Conservation (phyloP, 2,329 filamentous ascomycete genomes). For the Cytospora chrysosperma region DNA sequence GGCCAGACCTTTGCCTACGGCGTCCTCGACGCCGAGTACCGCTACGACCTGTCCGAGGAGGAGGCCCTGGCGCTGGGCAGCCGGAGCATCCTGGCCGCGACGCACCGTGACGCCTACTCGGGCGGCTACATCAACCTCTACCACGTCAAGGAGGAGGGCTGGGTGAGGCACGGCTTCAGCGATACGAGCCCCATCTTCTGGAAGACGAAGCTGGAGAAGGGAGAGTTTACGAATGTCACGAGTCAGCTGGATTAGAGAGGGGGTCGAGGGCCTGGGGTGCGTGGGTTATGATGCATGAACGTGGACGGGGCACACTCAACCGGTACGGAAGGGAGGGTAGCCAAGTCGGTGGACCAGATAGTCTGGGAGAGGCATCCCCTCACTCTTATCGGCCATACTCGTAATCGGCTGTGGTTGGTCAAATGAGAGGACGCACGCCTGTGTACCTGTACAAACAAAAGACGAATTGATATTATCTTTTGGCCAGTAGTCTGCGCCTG, state of each 20-base stretch:
- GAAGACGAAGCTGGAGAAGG: conserved; percentile 98
- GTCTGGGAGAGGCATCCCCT: background rate
- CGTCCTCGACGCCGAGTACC: conserved; percentile 93
- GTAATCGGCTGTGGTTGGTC: background rate
- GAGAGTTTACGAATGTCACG: conserved; percentile 96
- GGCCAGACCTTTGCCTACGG: conserved; percentile 99
- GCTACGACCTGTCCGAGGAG: conserved; percentile 81
- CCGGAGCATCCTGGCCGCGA: conserved; percentile 91
- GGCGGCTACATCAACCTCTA: conserved; percentile 99
- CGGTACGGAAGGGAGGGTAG: background rate
- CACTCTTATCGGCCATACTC: background rate
- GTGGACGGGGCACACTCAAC: background rate
- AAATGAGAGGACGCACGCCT: conserved; percentile 3
- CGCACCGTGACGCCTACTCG: conserved; percentile 96
- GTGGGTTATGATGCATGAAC: background rate
- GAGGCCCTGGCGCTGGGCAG: conserved; percentile 89
- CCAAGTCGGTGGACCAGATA: background rate
- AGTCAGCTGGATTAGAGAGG: conserved; percentile 67
- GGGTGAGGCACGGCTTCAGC: conserved; percentile 97
- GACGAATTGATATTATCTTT: background rate
- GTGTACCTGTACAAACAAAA: conserved; percentile 31
- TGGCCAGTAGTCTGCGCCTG: background rate
- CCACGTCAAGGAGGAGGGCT: conserved; percentile 97
- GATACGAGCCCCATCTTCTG: conserved; percentile 99
- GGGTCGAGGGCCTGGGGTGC: background rate